phyloP scores from a whole-genome alignment of 768 basidiomycete genomes.

The Mrakia frigida region DNA sequence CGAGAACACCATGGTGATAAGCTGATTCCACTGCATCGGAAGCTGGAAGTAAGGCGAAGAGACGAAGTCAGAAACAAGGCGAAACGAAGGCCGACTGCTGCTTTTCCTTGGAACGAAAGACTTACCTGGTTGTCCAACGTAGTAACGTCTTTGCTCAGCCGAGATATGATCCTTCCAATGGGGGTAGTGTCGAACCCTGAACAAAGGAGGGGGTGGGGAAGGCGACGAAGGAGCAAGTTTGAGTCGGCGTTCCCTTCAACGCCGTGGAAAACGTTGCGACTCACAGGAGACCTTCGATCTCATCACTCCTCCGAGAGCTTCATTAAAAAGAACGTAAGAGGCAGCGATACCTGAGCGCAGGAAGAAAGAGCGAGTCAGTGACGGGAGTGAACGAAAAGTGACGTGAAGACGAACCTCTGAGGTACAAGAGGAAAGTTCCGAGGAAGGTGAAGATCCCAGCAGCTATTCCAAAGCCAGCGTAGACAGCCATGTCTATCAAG shows the following conservation, averaged over 20 bases:
- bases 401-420: conserved; percentile 24
- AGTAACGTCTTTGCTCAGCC: conserved; percentile 29
- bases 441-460: conserved; percentile 50
- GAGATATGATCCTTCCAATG: conserved; percentile 22
- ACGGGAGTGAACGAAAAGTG: not conserved
- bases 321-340: conserved; percentile 52
- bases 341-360: conserved; percentile 41
- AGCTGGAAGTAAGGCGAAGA: not conserved
- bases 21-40: conserved; percentile 33
- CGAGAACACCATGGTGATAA: conserved; percentile 34
- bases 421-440: conserved; percentile 37
- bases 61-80: no score
- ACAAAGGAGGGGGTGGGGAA: not conserved
- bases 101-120: no score
- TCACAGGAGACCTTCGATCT: conserved; percentile 45
- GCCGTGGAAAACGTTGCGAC: not conserved
- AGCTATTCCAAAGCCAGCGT: conserved; percentile 41
- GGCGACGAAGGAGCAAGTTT: not conserved
- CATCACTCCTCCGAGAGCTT: conserved; percentile 56
- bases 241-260: no score
- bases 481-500: conserved; percentile 54
- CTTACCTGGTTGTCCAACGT: conserved; percentile 59
- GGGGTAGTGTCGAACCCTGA: conserved; percentile 25
- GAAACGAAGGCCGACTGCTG: no score
- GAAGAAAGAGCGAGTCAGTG: not conserved